phyloP scores from a whole-genome alignment of 1,139 yeast genomes.

The Taphrina deformans region DNA sequence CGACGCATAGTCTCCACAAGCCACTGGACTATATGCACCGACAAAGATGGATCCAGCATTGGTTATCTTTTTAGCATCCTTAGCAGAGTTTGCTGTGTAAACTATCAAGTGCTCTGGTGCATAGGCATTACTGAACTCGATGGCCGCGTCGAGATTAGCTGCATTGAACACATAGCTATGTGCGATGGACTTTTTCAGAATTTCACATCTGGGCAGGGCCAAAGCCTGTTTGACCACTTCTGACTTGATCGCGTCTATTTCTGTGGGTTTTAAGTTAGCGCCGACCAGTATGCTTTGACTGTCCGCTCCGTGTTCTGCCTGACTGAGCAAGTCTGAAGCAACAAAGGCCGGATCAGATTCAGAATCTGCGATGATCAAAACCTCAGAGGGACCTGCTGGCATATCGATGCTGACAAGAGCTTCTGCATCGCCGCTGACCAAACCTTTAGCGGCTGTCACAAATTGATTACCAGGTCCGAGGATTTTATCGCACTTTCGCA shows the following conservation, averaged over 20 bases:
- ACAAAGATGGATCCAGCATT: conserved; percentile 97
- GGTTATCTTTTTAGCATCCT: conserved; percentile 69
- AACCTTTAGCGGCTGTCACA: conserved; percentile 98
- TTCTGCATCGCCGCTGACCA: conserved; percentile 90
- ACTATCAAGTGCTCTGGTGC: conserved; percentile 97
- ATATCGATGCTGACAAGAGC: conserved; percentile 95
- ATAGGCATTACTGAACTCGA: conserved; percentile 77
- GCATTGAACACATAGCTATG: conserved; percentile 83
- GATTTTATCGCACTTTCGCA: conserved; percentile 92
- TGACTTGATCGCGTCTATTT: conserved; percentile 67
- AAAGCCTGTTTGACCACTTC: conserved; percentile 84
- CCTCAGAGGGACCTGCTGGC: conserved; percentile 99
- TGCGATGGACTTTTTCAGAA: conserved; percentile 84
- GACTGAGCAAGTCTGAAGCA: conserved; percentile 90
- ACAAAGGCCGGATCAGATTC: conserved; percentile 91
- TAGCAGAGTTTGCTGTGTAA: conserved; percentile 75
- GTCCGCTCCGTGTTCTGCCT: conserved; percentile 98
- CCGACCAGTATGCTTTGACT: conserved; percentile 94
- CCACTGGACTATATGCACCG: conserved; percentile 94
- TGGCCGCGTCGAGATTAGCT: conserved; percentile 69
- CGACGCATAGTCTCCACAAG: conserved; percentile 91
- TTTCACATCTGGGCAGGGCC: conserved; percentile 87
- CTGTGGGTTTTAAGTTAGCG: conserved; percentile 61
- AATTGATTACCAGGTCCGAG: conserved; percentile 99
- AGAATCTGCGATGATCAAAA: conserved; percentile 84